Evolutionary conservation across 2,329 filamentous ascomycete genomes (phyloP), one percentile per base, ranked within the genome.

Genomic region (Tolypocladium capitatum): DNA sequence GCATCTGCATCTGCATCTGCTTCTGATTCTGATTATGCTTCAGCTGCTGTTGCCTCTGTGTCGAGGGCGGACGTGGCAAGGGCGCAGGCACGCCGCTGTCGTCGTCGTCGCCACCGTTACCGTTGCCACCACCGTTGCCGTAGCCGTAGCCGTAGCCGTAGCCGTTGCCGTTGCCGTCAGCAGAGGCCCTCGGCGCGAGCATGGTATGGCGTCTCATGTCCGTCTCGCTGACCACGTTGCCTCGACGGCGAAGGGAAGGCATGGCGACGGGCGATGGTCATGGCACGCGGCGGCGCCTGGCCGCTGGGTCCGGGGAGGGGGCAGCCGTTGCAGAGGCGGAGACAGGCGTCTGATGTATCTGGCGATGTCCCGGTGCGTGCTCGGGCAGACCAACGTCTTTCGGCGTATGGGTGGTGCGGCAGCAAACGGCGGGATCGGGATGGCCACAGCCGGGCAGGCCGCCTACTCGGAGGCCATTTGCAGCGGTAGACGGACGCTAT

Each of bases 191-290:
- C 46, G 60, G 55, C 43, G 56, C 51, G 52, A 63, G 57, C 50
- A 68, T 59, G 46, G 70, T 71, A 56, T 75, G 74, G 46, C 73
- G 73, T 60, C 74, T 73, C 67, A 76, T 76, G 54, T 80, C 75
- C 52, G 68, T 70, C 60, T 80, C 76, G 69, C 73, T 78, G 66
- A 71, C 74, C 69, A 72, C 68, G 58, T 73, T 75, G 67, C 74
- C 76, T 62, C 75, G 75, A 63, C 76, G 76, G 67, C 76, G 76
- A 66, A 80, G 68, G 56, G 80, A 77, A 58, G 76, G 75, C 76
- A 80, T 80, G 58, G 54, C 65, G 60, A 60, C 61, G 58, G 59
- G 56, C 50, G 49, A 53, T 60, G 61, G 52, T 66, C 67, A 69
- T 70, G 60, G 53, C 65, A 62, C 56, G 56, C 55, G 50, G 49